These are phyloP conservation scores for Nicotiana attenuata DNA, from an alignment of 257 asterid genomes.

Conservation along the genomic window DNA sequence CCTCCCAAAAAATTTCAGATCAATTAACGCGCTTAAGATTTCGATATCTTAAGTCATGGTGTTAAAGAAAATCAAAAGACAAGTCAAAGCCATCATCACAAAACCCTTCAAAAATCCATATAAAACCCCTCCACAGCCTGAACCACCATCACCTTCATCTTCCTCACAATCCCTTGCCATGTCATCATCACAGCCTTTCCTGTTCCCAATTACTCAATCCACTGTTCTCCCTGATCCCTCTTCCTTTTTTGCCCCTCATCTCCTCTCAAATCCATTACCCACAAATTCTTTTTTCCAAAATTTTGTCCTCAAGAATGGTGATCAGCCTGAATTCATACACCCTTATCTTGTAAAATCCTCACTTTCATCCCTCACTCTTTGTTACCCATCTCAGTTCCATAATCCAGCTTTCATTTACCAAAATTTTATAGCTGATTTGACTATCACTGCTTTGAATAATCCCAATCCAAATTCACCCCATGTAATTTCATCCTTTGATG, in stretches of 20 bases:
- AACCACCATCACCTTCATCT: neutral
- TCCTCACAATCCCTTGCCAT: slow-evolving; percentile 4
- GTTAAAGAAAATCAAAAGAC: slow-evolving; percentile 38
- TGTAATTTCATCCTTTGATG: slow-evolving; percentile 57
- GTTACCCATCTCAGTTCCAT: slow-evolving; percentile 56
- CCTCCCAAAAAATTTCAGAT: neutral
- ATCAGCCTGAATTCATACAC: slow-evolving; percentile 81
- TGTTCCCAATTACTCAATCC: slow-evolving; percentile 67
- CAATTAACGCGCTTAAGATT: neutral
- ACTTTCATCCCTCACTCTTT: slow-evolving; percentile 49
- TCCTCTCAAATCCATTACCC: slow-evolving; percentile 67
- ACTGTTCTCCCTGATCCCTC: slow-evolving; percentile 85
- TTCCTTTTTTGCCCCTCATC: slow-evolving; percentile 53
- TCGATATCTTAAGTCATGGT: neutral
- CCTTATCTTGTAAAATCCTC: slow-evolving; percentile 69
- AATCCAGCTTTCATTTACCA: slow-evolving; percentile 61
- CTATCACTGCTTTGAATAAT: slow-evolving; percentile 43
- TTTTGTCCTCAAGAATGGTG: slow-evolving; percentile 72
- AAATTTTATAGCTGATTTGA: slow-evolving; percentile 53
- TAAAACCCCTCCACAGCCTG: slow-evolving; percentile 15
- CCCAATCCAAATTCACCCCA: slow-evolving; percentile 43
- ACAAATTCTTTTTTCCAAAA: slow-evolving; percentile 89
- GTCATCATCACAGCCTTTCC: slow-evolving; percentile 40
- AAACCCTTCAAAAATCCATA: slow-evolving; percentile 41
- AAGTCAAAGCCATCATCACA: slow-evolving; percentile 31